Percentiles rank a stretch among this genome's conserved stretches.
phyloP scores from a whole-genome alignment of 2,329 filamentous ascomycete genomes.

The Colletotrichum australisinense region DNA sequence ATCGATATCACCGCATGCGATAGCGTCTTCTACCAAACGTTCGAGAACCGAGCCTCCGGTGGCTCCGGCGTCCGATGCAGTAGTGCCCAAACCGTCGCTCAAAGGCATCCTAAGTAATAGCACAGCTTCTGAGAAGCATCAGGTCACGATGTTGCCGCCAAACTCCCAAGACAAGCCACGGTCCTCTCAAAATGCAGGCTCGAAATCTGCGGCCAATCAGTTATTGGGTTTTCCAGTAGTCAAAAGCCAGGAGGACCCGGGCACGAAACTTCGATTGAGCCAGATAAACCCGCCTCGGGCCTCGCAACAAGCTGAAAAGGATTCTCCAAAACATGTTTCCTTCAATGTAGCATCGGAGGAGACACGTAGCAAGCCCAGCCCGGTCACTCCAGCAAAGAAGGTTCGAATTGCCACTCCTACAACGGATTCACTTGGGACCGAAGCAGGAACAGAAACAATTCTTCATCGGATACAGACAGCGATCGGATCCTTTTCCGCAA shows the following conservation, averaged over 20 bases:
- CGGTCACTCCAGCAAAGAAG: conserved; percentile 24
- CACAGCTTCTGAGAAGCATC: neutral
- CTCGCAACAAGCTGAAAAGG: conserved; percentile 10
- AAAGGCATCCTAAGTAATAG: neutral
- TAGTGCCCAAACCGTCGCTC: neutral
- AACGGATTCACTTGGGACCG: conserved; percentile 23
- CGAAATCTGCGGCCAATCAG: conserved; percentile 46
- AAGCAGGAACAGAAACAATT: conserved; percentile 16
- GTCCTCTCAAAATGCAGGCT: conserved; percentile 15
- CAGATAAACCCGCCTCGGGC: conserved; percentile 53
- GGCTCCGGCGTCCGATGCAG: neutral
- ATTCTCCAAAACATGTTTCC: conserved; percentile 47
- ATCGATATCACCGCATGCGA: neutral
- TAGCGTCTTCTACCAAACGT: conserved; percentile 13
- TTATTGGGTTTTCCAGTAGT: conserved; percentile 77
- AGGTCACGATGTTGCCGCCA: conserved; percentile 6
- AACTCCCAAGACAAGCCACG: conserved; percentile 10
- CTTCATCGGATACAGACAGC: conserved; percentile 7
- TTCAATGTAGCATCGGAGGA: conserved; percentile 41
- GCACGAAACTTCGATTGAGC: conserved; percentile 72
- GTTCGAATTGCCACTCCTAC: conserved; percentile 27
- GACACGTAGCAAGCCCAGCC: conserved; percentile 19
- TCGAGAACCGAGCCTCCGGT: neutral
- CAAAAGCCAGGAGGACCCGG: conserved; percentile 78
- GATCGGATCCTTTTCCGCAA: conserved; percentile 26